phyloP scores from a whole-genome alignment of 2,329 filamentous ascomycete species.

The Ceratocystis huliohia region DNA sequence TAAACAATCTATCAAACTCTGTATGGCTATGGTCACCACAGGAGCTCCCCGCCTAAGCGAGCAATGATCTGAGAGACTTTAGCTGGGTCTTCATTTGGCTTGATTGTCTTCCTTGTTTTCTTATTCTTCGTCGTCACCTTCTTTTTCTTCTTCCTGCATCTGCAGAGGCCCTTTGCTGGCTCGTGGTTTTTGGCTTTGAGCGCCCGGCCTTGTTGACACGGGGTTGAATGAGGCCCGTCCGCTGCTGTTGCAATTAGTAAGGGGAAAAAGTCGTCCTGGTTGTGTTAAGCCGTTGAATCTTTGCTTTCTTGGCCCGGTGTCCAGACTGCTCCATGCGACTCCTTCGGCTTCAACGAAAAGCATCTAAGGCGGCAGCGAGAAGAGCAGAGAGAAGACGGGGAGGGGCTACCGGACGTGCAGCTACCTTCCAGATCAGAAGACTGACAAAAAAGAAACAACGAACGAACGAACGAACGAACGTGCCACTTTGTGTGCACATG shows the following conservation, averaged over 20 bases:
- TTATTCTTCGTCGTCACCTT: background rate
- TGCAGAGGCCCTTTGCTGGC: background rate
- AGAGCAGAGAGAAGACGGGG: background rate
- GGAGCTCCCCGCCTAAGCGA: too few relatives aligned
- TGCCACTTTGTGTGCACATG: background rate
- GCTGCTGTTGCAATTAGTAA: background rate
- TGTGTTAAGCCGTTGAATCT: background rate
- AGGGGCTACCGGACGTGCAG: background rate
- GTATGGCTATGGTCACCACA: too few relatives aligned
- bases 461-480: background rate
- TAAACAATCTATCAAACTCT: too few relatives aligned
- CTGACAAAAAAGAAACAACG: background rate
- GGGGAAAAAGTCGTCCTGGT: background rate
- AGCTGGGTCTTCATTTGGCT: too few relatives aligned
- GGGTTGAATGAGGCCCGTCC: background rate
- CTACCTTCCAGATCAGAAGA: background rate
- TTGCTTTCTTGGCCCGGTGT: background rate
- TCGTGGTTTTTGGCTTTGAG: background rate
- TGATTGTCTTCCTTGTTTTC: background rate
- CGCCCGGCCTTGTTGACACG: background rate
- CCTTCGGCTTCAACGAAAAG: constrained; percentile 6
- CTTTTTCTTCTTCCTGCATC: background rate
- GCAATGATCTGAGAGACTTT: too few relatives aligned
- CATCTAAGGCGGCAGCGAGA: background rate
- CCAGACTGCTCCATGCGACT: background rate